Conservation (phyloP, 1,284 basidiomycete genomes). For the Mycena citricolor region DNA sequence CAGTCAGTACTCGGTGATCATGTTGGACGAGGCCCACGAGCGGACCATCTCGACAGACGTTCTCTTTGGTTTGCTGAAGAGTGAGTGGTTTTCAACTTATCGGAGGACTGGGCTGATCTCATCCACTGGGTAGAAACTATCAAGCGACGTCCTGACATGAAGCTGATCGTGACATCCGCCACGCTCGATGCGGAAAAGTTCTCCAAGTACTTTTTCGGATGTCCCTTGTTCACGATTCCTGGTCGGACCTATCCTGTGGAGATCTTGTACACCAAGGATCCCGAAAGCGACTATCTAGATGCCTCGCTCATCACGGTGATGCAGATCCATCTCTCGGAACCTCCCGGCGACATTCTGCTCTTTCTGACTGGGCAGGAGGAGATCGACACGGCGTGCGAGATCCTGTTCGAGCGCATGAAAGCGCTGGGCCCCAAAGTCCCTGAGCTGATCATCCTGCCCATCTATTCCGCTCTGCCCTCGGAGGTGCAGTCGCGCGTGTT, state of each 20-base stretch:
- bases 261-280: constrained; percentile 95
- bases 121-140: constrained; percentile 93
- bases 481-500: constrained; percentile 98
- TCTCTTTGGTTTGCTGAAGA: constrained; percentile 93
- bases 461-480: constrained; percentile 96
- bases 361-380: constrained; percentile 99
- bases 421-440: constrained; percentile 96
- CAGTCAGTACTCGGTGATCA: constrained; percentile 89
- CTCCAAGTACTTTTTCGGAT: constrained; percentile 97
- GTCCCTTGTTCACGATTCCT: constrained; percentile 99
- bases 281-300: constrained; percentile 95
- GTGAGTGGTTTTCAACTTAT: constrained; percentile 45
- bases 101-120: constrained; percentile 18
- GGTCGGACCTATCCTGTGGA: constrained; percentile 97
- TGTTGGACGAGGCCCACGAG: constrained; percentile 99
- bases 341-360: constrained; percentile 92
- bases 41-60: constrained; percentile 97
- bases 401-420: constrained; percentile 97
- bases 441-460: constrained; percentile 93
- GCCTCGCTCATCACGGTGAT: constrained; percentile 98
- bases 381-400: constrained; percentile 97
- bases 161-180: constrained; percentile 97
- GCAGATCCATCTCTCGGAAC: constrained; percentile 97
- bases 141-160: constrained; percentile 91
- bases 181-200: constrained; percentile 99